Evolutionary conservation across 2,329 filamentous ascomycete genomes (phyloP).

Genomic region (Lachnellula hyalina): DNA sequence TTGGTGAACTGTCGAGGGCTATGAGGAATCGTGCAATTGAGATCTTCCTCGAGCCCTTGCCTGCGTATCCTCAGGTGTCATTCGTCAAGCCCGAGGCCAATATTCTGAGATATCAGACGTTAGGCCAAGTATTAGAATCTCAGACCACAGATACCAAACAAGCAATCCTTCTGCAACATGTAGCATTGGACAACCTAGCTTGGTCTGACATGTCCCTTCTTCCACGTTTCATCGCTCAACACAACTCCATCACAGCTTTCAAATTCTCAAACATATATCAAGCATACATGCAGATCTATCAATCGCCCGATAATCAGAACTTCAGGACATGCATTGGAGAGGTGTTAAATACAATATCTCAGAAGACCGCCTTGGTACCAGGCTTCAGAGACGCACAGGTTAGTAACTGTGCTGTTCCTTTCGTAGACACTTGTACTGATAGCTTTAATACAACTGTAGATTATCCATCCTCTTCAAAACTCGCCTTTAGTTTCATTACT

Average conservation of each 20-base stretch:
- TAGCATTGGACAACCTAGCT: conserved; percentile 30
- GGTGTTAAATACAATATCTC: conserved; percentile 22
- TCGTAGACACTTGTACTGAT: conserved; percentile 29
- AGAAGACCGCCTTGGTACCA: conserved; percentile 17
- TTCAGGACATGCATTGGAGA: conserved; percentile 22
- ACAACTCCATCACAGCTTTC: background rate
- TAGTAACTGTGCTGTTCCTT: conserved; percentile 31
- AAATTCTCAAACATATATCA: conserved; percentile 6
- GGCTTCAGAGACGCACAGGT: conserved; percentile 40
- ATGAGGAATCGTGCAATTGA: conserved; percentile 96
- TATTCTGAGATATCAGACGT: conserved; percentile 26
- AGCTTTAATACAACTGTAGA: conserved; percentile 36
- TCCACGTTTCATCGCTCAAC: conserved; percentile 21
- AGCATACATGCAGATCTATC: conserved; percentile 23
- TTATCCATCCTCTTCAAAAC: conserved; percentile 57
- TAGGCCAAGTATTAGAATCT: conserved; percentile 17
- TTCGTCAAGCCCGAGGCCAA: conserved; percentile 22
- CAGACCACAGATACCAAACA: background rate
- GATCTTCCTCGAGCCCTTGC: conserved; percentile 60
- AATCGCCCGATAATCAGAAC: conserved; percentile 18
- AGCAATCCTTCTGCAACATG: conserved; percentile 12
- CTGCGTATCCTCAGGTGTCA: background rate
- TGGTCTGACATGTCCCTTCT: conserved; percentile 29
- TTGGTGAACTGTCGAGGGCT: conserved; percentile 89
- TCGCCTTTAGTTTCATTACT: conserved; percentile 45